A percentile compares a stretch with the other conserved stretches of the same genome.
phyloP scores from a whole-genome alignment of 352 stramenopile genomes.

The Phytophthora ramorum region DNA sequence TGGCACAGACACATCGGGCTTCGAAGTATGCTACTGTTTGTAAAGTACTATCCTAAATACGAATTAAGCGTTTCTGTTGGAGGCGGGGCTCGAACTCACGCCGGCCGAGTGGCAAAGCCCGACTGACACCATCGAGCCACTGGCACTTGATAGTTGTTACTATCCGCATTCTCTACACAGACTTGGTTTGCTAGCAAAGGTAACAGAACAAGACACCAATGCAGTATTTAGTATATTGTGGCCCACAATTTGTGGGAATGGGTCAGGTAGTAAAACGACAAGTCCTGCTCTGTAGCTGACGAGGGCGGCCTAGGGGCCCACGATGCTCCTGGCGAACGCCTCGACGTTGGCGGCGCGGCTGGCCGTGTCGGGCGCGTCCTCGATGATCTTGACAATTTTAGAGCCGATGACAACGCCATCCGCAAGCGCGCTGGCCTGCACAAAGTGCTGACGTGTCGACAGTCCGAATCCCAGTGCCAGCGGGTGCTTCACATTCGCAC shows the following conservation, averaged over 20 bases:
- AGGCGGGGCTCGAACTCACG: conserved; percentile 71
- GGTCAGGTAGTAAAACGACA: conserved; percentile 2
- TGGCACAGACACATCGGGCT: conserved; percentile 88
- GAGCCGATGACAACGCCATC: conserved; percentile 92
- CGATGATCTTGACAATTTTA: conserved; percentile 89
- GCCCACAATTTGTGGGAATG: not conserved
- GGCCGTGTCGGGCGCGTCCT: conserved; percentile 64
- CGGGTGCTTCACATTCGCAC: conserved; percentile 85
- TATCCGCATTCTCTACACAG: not conserved
- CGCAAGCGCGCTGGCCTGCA: conserved; percentile 92
- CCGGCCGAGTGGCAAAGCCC: not conserved
- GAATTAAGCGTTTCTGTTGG: conserved; percentile 13
- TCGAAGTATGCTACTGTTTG: conserved; percentile 78
- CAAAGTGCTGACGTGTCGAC: conserved; percentile 92
- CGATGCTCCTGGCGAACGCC: conserved; percentile 81
- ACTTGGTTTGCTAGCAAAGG: not conserved
- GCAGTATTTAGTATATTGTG: conserved; percentile 25
- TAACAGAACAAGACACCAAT: not conserved
- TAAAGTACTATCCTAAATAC: conserved; percentile 28
- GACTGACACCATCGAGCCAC: conserved; percentile 32
- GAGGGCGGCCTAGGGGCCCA: conserved; percentile 42
- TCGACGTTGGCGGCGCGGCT: conserved; percentile 76
- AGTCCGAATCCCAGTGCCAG: conserved; percentile 98
- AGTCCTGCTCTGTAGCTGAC: not conserved
- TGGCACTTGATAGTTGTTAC: not conserved